Conservation (phyloP, 2,329 filamentous ascomycete genomes). For the Magnaporthiopsis incrustans region DNA sequence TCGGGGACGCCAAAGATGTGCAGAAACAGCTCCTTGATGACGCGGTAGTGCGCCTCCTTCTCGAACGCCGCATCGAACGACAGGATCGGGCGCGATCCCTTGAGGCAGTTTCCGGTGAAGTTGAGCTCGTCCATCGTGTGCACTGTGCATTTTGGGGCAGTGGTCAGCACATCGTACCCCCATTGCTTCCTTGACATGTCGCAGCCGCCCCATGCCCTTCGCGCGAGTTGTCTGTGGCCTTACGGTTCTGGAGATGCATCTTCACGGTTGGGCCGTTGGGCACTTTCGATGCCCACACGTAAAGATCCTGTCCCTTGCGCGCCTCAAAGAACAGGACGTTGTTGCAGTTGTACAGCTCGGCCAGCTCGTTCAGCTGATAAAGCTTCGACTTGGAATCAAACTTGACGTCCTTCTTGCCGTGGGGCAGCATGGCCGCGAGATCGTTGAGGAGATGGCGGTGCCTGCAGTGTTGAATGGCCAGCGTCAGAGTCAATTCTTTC, state of each 20-base stretch:
- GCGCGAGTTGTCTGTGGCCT: conserved; percentile 10
- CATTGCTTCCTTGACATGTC: not conserved
- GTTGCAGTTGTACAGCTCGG: conserved; percentile 77
- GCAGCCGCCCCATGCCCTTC: not conserved
- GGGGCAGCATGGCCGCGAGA: conserved; percentile 78
- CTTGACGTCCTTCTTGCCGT: conserved; percentile 90
- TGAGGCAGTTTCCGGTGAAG: conserved; percentile 94
- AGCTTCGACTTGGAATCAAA: conserved; percentile 93
- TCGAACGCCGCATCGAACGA: conserved; percentile 89
- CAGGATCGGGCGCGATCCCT: conserved; percentile 82
- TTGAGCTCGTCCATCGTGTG: conserved; percentile 97
- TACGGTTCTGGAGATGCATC: conserved; percentile 56
- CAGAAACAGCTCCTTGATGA: conserved; percentile 84
- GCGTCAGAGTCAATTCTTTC: conserved; percentile 12
- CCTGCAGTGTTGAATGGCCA: conserved; percentile 34
- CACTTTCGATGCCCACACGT: conserved; percentile 86
- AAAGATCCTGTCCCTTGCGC: conserved; percentile 87
- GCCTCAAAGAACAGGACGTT: conserved; percentile 93
- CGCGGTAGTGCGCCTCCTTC: conserved; percentile 65
- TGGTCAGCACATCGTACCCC: not conserved
- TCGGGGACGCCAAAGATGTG: conserved; percentile 91
- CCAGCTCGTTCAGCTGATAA: conserved; percentile 67
- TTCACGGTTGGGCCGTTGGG: conserved; percentile 62
- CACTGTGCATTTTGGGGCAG: conserved; percentile 35
- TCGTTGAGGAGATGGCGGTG: conserved; percentile 92